Percentiles rank a stretch among this genome's conserved stretches.
Evolutionary conservation across 495 filamentous ascomycete genomes (phyloP).

Genomic region (Pseudotulostoma volvatum): DNA sequence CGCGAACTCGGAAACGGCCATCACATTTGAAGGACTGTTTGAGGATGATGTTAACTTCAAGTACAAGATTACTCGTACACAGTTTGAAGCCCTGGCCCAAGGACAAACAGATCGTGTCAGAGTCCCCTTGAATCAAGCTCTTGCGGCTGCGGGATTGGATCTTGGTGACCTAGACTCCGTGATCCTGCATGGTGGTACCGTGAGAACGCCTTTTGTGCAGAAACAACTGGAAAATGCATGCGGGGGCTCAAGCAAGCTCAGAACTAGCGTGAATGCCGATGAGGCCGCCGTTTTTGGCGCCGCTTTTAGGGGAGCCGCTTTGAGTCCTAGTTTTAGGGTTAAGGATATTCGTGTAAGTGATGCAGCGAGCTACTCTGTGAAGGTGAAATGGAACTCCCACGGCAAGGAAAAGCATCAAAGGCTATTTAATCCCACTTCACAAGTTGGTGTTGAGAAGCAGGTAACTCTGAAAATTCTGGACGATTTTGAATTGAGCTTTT

Average conservation of each 20-base stretch:
- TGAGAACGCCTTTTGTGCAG: slow-evolving; percentile 88
- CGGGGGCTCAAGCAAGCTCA: slow-evolving; percentile 59
- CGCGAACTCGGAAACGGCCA: slow-evolving; percentile 68
- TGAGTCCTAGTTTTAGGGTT: slow-evolving; percentile 88
- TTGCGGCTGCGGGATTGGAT: slow-evolving; percentile 53
- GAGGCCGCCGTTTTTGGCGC: slow-evolving; percentile 96
- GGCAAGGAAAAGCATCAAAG: slow-evolving; percentile 50
- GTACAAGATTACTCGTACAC: slow-evolving; percentile 68
- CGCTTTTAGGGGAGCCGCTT: slow-evolving; percentile 78
- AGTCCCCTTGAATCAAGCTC: slow-evolving; percentile 53
- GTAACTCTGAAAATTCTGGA: slow-evolving; percentile 72
- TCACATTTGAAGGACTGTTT: slow-evolving; percentile 74
- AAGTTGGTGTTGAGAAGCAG: slow-evolving; percentile 66
- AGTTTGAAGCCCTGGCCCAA: slow-evolving; percentile 71
- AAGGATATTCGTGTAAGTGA: slow-evolving; percentile 85
- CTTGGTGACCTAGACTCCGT: slow-evolving; percentile 72
- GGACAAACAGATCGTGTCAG: slow-evolving; percentile 50
- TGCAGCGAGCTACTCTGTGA: slow-evolving; percentile 50
- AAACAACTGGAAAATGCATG: slow-evolving; percentile 65
- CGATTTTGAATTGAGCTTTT: slow-evolving; percentile 71
- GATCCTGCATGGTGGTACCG: slow-evolving; percentile 82
- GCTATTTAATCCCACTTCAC: slow-evolving; percentile 67
- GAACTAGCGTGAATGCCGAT: slow-evolving; percentile 90
- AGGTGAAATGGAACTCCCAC: slow-evolving; percentile 47
- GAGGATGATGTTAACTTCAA: slow-evolving; percentile 78